Evolutionary conservation across 2,329 filamentous ascomycete species (phyloP).

Genomic region (Coniochaeta hoffmannii): DNA sequence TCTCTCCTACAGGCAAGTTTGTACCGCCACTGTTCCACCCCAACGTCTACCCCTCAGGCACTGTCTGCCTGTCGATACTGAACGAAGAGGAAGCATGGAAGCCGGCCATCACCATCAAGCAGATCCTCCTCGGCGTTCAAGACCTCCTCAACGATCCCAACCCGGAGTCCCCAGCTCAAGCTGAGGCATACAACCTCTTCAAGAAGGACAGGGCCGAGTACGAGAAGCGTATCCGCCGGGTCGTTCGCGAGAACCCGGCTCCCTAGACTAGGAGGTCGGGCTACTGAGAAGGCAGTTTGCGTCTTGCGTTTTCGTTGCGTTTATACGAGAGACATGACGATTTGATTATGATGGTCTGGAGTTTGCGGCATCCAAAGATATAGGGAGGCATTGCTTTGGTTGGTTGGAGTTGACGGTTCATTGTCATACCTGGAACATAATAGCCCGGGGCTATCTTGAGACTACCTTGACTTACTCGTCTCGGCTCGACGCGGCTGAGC

Average conservation of each 20-base stretch:
- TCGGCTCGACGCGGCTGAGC: background rate
- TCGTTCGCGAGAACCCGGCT: slow-evolving; percentile 84
- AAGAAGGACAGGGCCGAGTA: slow-evolving; percentile 86
- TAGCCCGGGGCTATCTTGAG: background rate
- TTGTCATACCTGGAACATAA: background rate
- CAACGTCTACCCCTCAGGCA: slow-evolving; percentile 97
- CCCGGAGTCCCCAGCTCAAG: slow-evolving; percentile 91
- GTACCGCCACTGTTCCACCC: slow-evolving; percentile 93
- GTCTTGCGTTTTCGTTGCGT: background rate
- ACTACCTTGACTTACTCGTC: background rate
- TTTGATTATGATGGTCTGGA: slow-evolving; percentile 2
- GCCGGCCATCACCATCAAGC: slow-evolving; percentile 96
- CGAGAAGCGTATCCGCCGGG: slow-evolving; percentile 76
- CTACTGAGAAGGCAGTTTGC: background rate
- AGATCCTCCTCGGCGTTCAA: slow-evolving; percentile 93
- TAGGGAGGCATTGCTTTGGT: background rate
- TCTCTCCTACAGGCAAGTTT: slow-evolving; percentile 69
- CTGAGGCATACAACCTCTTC: slow-evolving; percentile 94
- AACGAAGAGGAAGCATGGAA: slow-evolving; percentile 99
- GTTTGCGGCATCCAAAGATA: slow-evolving; percentile 2
- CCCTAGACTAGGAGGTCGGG: slow-evolving; percentile 35
- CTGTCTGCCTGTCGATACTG: slow-evolving; percentile 91
- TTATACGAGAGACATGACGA: slow-evolving; percentile 1
- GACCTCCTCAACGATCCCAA: slow-evolving; percentile 95
- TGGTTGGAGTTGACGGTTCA: slow-evolving; percentile 1